Evolutionary conservation across 352 stramenopile genomes (phyloP), one percentile per base, ranked within the genome.

Genomic region (Pythium insidiosum): DNA sequence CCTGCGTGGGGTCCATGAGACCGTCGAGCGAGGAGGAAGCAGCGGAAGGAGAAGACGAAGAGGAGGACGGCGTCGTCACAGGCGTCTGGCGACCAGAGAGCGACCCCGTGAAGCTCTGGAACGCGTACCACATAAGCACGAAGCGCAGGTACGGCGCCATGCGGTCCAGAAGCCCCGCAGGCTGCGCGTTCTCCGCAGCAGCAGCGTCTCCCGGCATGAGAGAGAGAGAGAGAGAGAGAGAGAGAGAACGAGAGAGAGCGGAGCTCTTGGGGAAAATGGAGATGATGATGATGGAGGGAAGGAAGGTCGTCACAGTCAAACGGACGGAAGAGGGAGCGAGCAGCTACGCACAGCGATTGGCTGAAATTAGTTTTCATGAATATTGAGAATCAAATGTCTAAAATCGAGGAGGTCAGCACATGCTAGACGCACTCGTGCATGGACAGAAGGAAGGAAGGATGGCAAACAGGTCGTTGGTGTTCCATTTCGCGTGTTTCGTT

Each of bases 81-180:
- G 15, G n/a, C 3, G 30, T 42, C 29, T 20, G 39, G 49, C 3
- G 33, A 15, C 31, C 1, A 29, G 11, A 1, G 35, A 3, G n/a
- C 28, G 15, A 12, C 24, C 58, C 61, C 43, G 75, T 67, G 38
- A 71, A 66, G 30, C 68, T 61, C 38, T 84, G 71, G 46, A 93
- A 73, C 26, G 74, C 63, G 64, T 93, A 93, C 71, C 79, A 93
- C 47, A 90, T 72, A 50, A 77, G 61, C n/a, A 88, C 34, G 58
- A 89, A 78, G 53, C 75, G 80, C 24, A 87, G 34, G 47, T 85
- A 58, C 28, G 77, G 74, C 61, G 73, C 82, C 42, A 81, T 10
- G 33, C 72, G 69, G 37, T 87, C 69, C 53, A 78, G 60, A 11
- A 81, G 37, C n/a, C 60, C 61, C 48, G 74, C 40, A 22, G 51